Conservation (phyloP, 2,329 filamentous ascomycete genomes). For the Aureobasidium sp. region DNA sequence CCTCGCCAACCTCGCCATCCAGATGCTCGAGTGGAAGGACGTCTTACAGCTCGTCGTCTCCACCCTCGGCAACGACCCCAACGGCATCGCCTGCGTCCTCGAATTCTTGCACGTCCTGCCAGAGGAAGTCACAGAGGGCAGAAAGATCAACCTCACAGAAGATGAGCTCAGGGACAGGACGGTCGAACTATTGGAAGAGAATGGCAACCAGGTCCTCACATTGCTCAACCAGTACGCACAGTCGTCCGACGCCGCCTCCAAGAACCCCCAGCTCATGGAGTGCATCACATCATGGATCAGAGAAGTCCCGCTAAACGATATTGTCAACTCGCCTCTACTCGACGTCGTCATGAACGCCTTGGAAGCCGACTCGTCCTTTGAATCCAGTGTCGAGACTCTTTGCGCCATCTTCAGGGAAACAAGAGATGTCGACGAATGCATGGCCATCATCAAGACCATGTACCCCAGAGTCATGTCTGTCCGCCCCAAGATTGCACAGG, state of each 20-base stretch:
- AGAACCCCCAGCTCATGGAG: slow-evolving; percentile 84
- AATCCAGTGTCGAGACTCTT: slow-evolving; percentile 84
- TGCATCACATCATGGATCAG: slow-evolving; percentile 96
- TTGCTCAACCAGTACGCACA: slow-evolving; percentile 86
- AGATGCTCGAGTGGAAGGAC: slow-evolving; percentile 94
- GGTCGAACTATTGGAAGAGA: slow-evolving; percentile 81
- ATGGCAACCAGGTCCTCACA: slow-evolving; percentile 77
- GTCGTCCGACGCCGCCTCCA: slow-evolving; percentile 77
- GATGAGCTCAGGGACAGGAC: slow-evolving; percentile 85
- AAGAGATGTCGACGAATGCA: slow-evolving; percentile 83
- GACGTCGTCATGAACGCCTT: slow-evolving; percentile 73
- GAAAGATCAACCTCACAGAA: slow-evolving; percentile 99
- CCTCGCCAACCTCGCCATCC: slow-evolving; percentile 87
- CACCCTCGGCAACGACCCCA: slow-evolving; percentile 66
- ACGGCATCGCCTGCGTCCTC: slow-evolving; percentile 78
- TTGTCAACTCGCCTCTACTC: slow-evolving; percentile 80
- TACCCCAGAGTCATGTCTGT: slow-evolving; percentile 75
- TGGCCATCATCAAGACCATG: slow-evolving; percentile 72
- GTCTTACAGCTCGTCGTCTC: slow-evolving; percentile 76
- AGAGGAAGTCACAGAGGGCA: slow-evolving; percentile 97
- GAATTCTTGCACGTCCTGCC: slow-evolving; percentile 96
- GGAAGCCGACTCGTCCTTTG: slow-evolving; percentile 68
- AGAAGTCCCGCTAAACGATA: slow-evolving; percentile 76
- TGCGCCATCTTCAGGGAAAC: slow-evolving; percentile 91
- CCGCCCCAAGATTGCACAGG: slow-evolving; percentile 66